Percentiles rank a stretch among this genome's conserved stretches.
These are phyloP conservation scores for Clonostachys rosea DNA, from an alignment of 2,329 filamentous ascomycete species.

Conservation along the genomic window DNA sequence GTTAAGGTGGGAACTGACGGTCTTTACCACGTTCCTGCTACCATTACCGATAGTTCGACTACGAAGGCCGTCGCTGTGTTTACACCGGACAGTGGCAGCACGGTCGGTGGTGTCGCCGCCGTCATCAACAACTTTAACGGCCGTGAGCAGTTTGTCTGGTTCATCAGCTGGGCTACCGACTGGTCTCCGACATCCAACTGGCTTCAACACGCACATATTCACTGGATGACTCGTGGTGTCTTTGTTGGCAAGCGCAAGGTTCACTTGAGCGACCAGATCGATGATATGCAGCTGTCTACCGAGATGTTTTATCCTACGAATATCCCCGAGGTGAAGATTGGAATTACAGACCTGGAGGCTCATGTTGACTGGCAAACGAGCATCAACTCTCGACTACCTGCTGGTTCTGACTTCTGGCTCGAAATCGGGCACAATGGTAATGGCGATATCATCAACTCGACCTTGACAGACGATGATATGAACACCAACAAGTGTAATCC, in stretches of 20 bases:
- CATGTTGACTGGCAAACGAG: conserved; percentile 35
- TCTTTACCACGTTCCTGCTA: conserved; percentile 55
- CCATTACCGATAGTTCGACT: conserved; percentile 44
- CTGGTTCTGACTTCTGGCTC: conserved; percentile 45
- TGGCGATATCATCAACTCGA: conserved; percentile 45
- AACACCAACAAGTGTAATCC: conserved; percentile 34
- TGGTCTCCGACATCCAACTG: conserved; percentile 47
- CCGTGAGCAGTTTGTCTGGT: conserved; percentile 59
- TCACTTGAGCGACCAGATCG: conserved; percentile 52
- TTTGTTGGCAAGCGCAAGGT: conserved; percentile 50
- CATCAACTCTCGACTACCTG: conserved; percentile 39
- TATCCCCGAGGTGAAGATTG: conserved; percentile 43
- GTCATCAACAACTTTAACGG: conserved; percentile 55
- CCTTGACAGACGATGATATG: conserved; percentile 40
- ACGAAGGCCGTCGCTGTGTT: conserved; percentile 51
- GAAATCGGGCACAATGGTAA: conserved; percentile 50
- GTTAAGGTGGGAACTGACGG: conserved; percentile 42
- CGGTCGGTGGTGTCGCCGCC: conserved; percentile 39
- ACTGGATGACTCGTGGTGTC: conserved; percentile 55
- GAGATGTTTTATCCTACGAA: conserved; percentile 40
- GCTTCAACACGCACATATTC: conserved; percentile 58
- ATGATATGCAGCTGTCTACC: conserved; percentile 55
- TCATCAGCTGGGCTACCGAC: conserved; percentile 41
- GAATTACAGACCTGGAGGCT: conserved; percentile 36
- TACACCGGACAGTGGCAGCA: conserved; percentile 31